Evolutionary conservation across 2,329 filamentous ascomycete genomes (phyloP), one percentile per base, ranked within the genome.

Genomic region (Colletotrichum destructivum): DNA sequence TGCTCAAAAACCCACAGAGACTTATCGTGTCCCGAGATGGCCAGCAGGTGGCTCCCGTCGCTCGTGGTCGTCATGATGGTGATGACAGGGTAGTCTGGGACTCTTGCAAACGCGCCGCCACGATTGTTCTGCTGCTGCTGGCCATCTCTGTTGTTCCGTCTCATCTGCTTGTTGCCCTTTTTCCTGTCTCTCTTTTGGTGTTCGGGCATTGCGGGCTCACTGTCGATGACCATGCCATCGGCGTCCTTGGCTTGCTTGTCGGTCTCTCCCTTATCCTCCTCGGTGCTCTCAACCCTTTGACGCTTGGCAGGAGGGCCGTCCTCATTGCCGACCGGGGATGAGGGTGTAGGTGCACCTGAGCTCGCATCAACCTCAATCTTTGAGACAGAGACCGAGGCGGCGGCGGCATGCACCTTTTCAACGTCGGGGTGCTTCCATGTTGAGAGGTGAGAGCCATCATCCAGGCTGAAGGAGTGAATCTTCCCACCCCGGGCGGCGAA

Each of bases 21-120:
- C 84, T 99, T 99, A 85, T 98, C 96, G 77, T 97, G 94, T n/a
- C 90, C 92, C 11, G 95, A 97, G 40, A 97, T 89, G 26, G 91
- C 93, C 52, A 98, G 84, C 23, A 97, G 80, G 82, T 97, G 86
- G 52, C 88, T 86, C 16, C 91, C 89, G 75, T 93, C 86, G 16
- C 85, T 80, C 0, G 94, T 92, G 38, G 88, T 83, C 26, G 88
- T 85, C 74, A 98, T 79, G 73, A 92, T 89, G 70, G 91, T 92
- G 66, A 98, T 88, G 76, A 92, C 90, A 6, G 92, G 88, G 71
- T 85, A 80, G 66, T 91, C 88, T 2, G 83, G 81, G n/a, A 82
- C 78, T 49, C 83, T 84, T 35, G 76, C 72, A 31, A 74, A 68
- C 8, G 74, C 69, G 16, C 76, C 49, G 75, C 79, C 12, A 64